A percentile compares a stretch with the other conserved stretches of the same genome.
Evolutionary conservation across 495 filamentous ascomycete genomes (phyloP).

Genomic region (Hyaloscypha bicolor): DNA sequence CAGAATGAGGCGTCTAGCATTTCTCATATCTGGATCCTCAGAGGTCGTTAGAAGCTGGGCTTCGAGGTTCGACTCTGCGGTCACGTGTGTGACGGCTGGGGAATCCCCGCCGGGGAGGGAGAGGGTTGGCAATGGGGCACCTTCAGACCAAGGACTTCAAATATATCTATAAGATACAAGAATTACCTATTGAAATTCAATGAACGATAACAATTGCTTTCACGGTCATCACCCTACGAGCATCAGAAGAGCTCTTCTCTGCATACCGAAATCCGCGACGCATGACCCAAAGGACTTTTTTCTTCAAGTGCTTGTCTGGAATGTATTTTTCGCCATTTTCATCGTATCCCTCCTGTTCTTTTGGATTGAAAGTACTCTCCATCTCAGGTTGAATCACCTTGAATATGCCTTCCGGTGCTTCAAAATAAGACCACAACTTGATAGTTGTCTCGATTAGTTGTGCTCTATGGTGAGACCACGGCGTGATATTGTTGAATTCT

Average conservation of each 20-base stretch:
- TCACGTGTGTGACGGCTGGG: too few species aligned
- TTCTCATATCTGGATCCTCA: too few species aligned
- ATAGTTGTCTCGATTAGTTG: slow-evolving; percentile 6
- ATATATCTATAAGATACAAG: neutral
- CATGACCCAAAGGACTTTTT: slow-evolving; percentile 4
- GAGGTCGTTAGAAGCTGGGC: too few species aligned
- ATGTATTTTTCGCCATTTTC: slow-evolving; percentile 2
- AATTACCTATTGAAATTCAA: neutral
- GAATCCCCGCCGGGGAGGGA: too few species aligned
- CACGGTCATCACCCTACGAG: neutral
- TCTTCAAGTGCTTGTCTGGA: neutral
- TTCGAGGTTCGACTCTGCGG: too few species aligned
- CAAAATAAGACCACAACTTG: slow-evolving; percentile 8
- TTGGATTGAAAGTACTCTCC: neutral
- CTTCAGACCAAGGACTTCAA: neutral
- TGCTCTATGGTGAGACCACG: slow-evolving; percentile 10
- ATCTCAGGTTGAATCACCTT: neutral
- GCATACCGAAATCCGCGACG: slow-evolving; percentile 1
- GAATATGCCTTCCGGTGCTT: slow-evolving; percentile 4
- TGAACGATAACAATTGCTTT: slow-evolving; percentile 11
- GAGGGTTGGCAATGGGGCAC: neutral
- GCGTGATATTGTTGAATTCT: neutral
- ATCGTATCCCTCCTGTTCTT: neutral
- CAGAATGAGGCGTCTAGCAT: neutral
- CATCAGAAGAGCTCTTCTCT: neutral